Percentiles rank a stretch among this genome's conserved stretches.
phyloP scores from a whole-genome alignment of 2,329 filamentous ascomycete genomes.

The Xylaria arbuscula region DNA sequence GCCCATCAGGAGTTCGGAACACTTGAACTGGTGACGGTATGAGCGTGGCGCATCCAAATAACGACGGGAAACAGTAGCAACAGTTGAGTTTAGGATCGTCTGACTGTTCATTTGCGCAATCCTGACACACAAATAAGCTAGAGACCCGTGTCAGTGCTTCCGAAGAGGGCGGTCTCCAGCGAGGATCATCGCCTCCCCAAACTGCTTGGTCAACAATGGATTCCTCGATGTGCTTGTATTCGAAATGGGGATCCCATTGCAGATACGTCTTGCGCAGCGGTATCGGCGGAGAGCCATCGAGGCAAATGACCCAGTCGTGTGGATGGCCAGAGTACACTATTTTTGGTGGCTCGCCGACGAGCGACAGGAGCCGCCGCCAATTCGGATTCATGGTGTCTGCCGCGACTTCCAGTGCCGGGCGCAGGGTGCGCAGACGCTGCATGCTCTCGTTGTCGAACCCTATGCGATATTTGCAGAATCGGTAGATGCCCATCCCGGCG shows the following conservation, averaged over 20 bases:
- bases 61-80: not conserved
- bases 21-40: not conserved
- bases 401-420: not conserved
- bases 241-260: not conserved
- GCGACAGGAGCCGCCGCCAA: not conserved
- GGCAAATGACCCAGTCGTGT: not conserved
- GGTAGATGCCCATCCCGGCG: not conserved
- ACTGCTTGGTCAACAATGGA: not conserved
- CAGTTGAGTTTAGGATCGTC: not conserved
- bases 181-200: not conserved
- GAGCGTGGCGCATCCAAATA: not conserved
- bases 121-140: not conserved
- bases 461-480: not conserved
- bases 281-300: not conserved
- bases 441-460: not conserved
- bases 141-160: not conserved
- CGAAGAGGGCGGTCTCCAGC: not conserved
- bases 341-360: not conserved
- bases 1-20: not conserved
- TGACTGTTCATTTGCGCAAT: not conserved
- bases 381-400: not conserved
- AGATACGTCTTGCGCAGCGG: not conserved
- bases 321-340: not conserved
- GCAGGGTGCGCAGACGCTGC: not conserved
- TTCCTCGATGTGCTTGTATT: not conserved